Base-by-base conservation (phyloP, 2,329 filamentous ascomycete species). In the Beauveria brongniartii region DNA sequence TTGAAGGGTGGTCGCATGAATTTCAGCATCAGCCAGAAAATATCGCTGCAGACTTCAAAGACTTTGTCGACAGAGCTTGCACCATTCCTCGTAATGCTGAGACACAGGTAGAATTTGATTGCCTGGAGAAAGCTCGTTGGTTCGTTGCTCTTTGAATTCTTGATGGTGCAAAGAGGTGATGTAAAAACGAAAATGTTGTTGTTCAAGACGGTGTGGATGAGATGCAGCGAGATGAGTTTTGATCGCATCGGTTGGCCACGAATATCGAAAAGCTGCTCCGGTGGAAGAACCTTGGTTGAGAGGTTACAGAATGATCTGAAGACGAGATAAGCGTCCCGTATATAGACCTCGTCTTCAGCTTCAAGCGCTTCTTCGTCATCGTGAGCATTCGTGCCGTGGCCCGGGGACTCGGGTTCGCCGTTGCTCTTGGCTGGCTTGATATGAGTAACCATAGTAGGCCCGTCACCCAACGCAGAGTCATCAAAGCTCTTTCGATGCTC, bases 221-320 rank as follows among this genome's bases (percentile, higher is more conserved):
- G 87, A 73, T 99, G 92, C 61, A 99, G 83, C 18, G 94, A 97
- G 64, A 99, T 85, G 56, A 99, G 81, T 75, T 99, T 99, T 3
- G 93, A 97, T 63, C 94, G 88, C 93, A 99, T 99, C 43, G 93
- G 91, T 70, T 97, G 92, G 20, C 92, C 93, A 61, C 91, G 92
- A 56, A 96, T 78, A 69, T 99, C 94, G 69, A 93, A 92, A 22
- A 96, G 86, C 73, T 97, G 92, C 64, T 99, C 94, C 2, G 92
- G 86, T 9, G 90, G 86, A 28, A 99, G 80, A 46, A 92, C 79
- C 73, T 99, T 99, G 64, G 93, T 97, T 62, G 93, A 97, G 51
- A 99, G 80, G 74, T 97, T 96, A 80, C 95, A 99, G 77, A 99
- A 94, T 3, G 94, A 96, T 37, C 94, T 85, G 77, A 99, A 97